Evolutionary conservation across 768 basidiomycete species (phyloP), one percentile per base, ranked within the genome.

Genomic region (Panus rudis): DNA sequence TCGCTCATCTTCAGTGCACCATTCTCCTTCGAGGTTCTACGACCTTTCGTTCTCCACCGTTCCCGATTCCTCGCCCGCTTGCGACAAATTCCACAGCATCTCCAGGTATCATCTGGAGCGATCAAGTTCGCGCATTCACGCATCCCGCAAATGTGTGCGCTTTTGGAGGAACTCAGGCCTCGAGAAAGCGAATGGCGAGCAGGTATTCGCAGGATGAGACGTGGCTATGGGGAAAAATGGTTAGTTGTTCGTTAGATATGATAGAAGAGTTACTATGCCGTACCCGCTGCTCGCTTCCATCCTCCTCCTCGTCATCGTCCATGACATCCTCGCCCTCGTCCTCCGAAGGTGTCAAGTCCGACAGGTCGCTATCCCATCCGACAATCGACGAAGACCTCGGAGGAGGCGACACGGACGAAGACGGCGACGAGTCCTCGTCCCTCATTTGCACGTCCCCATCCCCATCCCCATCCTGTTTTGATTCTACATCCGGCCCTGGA

Each of bases 271-370:
- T 43, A 24, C 6, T 13, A 22, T 10, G 23, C 28, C 13, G 32
- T 19, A 39, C 8, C 12, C 22, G 30, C 28, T 12, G 31, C 13
- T 47, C 45, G 24, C 14, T n/a, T 1, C 48, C 52, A 34, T 42
- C 40, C 10, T 49, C 53, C 27, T 34, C 33, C 23, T 54, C 48
- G 2, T 39, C 25, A 11, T 35, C 14, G 19, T 54, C 49, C 13
- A 52, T 31, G 22, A 47, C 47, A 4, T 50, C 48, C 30, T 52
- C 51, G 30, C 43, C 50, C n/a, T 49, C 49, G 13, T 52, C 52
- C 33, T 52, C 54, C 2, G 55, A 38, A 3, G 58, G 54, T 4
- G 56, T 57, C 21, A 60, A 42, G 4, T 60, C 58, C 2, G 58
- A 60, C 5, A 45, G 41, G 38, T 57, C 53, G 40, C 51, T 48